Conservation (phyloP, 1,284 basidiomycete genomes). For the Hemileia vastatrix region DNA sequence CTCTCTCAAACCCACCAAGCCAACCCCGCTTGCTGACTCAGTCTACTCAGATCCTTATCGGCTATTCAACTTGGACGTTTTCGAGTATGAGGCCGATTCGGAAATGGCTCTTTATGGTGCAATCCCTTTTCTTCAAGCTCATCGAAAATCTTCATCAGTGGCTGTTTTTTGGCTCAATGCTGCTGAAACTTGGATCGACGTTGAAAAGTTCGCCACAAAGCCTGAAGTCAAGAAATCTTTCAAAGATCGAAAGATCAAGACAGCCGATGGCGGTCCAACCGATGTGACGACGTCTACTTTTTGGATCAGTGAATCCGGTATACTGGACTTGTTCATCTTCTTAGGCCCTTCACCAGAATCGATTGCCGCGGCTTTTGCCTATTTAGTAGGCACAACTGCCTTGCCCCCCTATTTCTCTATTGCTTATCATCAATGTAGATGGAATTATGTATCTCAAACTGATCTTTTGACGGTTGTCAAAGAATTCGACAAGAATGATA, state of each 20-base stretch:
- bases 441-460: conserved; percentile 90
- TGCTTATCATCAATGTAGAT: conserved; percentile 93
- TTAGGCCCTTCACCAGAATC: conserved; percentile 74
- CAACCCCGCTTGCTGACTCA: neutral
- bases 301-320: conserved; percentile 94
- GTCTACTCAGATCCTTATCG: conserved; percentile 80
- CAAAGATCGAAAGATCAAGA: conserved; percentile 24
- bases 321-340: conserved; percentile 85
- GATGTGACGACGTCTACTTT: conserved; percentile 63
- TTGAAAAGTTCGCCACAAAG: conserved; percentile 57
- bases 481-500: conserved; percentile 82
- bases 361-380: conserved; percentile 74
- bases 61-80: conserved; percentile 92
- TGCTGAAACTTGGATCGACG: conserved; percentile 93
- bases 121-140: conserved; percentile 78
- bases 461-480: conserved; percentile 80
- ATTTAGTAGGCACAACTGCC: conserved; percentile 71
- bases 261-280: conserved; percentile 25
- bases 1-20: conserved; percentile 65
- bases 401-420: conserved; percentile 84
- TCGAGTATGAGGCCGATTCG: conserved; percentile 87
- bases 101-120: conserved; percentile 63
- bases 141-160: conserved; percentile 67
- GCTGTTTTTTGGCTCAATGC: conserved; percentile 82
- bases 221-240: conserved; percentile 23